Evolutionary conservation across 805 yeast genomes (phyloP), one percentile per base, ranked within the genome.

Genomic region (Zygoascus biomembranicola): DNA sequence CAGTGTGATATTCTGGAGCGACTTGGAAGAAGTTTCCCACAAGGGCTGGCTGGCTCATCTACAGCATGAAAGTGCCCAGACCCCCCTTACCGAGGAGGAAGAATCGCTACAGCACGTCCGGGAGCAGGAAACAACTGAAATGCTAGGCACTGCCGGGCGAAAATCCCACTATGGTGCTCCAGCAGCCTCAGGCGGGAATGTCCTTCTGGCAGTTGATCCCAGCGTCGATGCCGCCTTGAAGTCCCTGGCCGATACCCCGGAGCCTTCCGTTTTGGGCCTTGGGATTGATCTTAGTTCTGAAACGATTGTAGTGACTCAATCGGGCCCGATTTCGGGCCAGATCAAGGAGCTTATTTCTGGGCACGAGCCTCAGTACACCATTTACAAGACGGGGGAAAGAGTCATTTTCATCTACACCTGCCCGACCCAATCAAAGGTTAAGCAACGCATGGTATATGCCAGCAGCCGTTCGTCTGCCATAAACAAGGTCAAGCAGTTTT

Each of bases 371-470:
- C 87, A 70, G 63, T 90, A 81, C 66, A 79, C 80, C 32, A 51
- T 66, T 31, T 57, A 50, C 43, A 47, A 52, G 47, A 23, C 31
- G 16, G 18, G 26, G 37, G 1, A 69, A 65, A 1, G 67, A 73
- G 51, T 53, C 37, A 61, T 79, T 35, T 90, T 92, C 66, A 79
- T 90, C 32, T 88, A 88, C 66, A 77, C 92, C 8, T 90, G 97
- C 68, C 98, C 99, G 2, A 81, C 95, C 0, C 90, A 90, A 1
- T 84, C 96, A 44, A 84, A 82, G 69, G 94, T 94, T 43, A 86
- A 84, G 67, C 94, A 90, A 51, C 78, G 98, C 62, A 92, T 92
- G 97, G 67, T 90, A 50, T 89, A 90, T 64, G 98, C 99, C 1
- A 79, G 96, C 2, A 85, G 84, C 57, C 85, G 75, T 26, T 59